Conservation (phyloP, 163 green algal species). For the Scenedesmus sp. region DNA sequence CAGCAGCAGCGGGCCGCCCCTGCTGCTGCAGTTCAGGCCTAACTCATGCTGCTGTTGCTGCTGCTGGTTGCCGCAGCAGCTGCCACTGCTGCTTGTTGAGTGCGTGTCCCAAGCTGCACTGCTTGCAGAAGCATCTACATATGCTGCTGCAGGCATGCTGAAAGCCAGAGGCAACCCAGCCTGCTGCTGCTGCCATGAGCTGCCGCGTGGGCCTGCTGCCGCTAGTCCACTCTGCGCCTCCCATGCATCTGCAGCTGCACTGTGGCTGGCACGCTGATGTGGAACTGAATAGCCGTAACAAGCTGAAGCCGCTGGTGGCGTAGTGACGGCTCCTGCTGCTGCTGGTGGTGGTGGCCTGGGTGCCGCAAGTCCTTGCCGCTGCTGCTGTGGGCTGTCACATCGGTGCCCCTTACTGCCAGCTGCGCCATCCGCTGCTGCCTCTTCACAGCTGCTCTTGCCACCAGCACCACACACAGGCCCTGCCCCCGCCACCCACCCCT, state of each 20-base stretch:
- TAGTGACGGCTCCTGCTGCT: not conserved
- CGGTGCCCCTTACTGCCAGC: not conserved
- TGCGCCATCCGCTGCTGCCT: not conserved
- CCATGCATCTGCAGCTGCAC: not conserved
- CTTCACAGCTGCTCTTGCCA: not conserved
- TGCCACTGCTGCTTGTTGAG: constrained; percentile 9
- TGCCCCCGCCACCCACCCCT: not conserved
- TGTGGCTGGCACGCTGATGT: not conserved
- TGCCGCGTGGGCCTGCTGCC: not conserved
- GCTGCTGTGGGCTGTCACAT: not conserved
- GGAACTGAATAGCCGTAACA: not conserved
- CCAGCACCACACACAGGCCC: not conserved
- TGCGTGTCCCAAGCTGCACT: not conserved
- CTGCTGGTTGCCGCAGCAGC: not conserved
- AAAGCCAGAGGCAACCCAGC: not conserved
- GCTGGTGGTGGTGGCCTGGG: not conserved
- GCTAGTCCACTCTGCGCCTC: not conserved
- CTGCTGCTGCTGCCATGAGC: constrained; percentile 27
- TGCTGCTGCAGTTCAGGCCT: not conserved
- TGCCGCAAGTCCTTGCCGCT: not conserved
- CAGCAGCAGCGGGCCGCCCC: not conserved
- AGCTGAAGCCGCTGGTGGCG: not conserved
- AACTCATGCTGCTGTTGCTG: not conserved
- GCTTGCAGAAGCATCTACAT: not conserved
- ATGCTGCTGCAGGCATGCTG: not conserved